These are phyloP conservation scores for Recurvomyces mirabilis DNA, from an alignment of 495 filamentous ascomycete genomes.

Conservation along the genomic window DNA sequence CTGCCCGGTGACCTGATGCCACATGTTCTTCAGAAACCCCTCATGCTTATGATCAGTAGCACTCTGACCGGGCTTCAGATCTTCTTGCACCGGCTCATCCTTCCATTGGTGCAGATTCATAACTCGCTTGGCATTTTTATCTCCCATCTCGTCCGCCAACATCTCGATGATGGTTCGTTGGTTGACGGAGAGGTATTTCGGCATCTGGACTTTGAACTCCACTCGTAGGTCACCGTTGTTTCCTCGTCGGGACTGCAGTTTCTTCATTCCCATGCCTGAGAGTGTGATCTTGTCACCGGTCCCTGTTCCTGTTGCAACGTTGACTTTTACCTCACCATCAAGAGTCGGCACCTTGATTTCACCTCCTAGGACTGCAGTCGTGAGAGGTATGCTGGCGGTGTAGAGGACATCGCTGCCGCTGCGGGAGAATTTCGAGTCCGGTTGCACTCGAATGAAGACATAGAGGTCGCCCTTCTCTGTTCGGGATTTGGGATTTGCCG, in stretches of 20 bases:
- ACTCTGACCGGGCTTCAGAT: neutral
- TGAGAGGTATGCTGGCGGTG: conserved; percentile 81
- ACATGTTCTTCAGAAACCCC: conserved; percentile 78
- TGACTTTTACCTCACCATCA: conserved; percentile 77
- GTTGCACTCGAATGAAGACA: conserved; percentile 68
- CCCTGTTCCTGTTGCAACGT: conserved; percentile 77
- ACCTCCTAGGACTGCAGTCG: conserved; percentile 84
- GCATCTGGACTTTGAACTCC: conserved; percentile 91
- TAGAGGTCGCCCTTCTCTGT: conserved; percentile 72
- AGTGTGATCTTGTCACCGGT: conserved; percentile 86
- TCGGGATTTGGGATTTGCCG: conserved; percentile 44
- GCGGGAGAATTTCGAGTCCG: conserved; percentile 78
- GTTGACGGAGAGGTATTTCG: conserved; percentile 79
- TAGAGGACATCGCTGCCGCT: conserved; percentile 81
- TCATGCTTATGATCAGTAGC: conserved; percentile 54
- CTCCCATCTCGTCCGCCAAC: conserved; percentile 86
- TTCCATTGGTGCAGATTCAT: conserved; percentile 58
- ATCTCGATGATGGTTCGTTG: conserved; percentile 88
- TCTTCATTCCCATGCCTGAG: conserved; percentile 83
- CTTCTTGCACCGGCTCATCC: conserved; percentile 26
- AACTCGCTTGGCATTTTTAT: conserved; percentile 79
- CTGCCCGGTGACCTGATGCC: conserved; percentile 77
- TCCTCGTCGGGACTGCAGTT: conserved; percentile 45
- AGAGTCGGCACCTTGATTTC: conserved; percentile 82
- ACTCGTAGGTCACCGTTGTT: conserved; percentile 72